Conservation (phyloP, 1,284 basidiomycete species). For the Boletus albobrunnescens region DNA sequence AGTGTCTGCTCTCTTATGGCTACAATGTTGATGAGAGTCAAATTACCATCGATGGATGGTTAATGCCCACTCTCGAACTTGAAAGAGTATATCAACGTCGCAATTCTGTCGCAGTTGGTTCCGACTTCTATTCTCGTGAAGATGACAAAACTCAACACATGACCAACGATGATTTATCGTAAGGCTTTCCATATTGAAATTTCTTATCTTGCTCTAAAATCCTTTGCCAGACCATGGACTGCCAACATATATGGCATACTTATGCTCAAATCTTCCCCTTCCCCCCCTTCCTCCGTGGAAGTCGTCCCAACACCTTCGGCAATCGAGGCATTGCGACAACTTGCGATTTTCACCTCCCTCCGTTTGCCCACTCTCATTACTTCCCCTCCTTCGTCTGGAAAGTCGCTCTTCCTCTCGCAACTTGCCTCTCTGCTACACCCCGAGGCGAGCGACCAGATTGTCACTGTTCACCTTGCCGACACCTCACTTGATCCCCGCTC, state of each 20-base stretch:
- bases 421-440: conserved; percentile 67
- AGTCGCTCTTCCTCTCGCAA: conserved; percentile 78
- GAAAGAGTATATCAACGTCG: conserved; percentile 56
- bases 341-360: conserved; percentile 66
- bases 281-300: conserved; percentile 30
- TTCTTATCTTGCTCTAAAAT: conserved; percentile 1
- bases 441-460: conserved; percentile 52
- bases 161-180: conserved; percentile 52
- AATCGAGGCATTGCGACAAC: conserved; percentile 51
- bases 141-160: conserved; percentile 37
- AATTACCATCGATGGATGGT: conserved; percentile 67
- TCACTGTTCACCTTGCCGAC: conserved; percentile 89
- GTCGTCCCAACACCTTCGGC: conserved; percentile 71
- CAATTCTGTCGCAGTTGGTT: conserved; percentile 41
- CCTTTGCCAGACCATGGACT: conserved; percentile 45
- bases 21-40: conserved; percentile 41
- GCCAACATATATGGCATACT: conserved; percentile 65
- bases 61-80: conserved; percentile 67
- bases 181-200: conserved; percentile 16
- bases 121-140: conserved; percentile 44
- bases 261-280: conserved; percentile 43
- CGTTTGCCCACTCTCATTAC: conserved; percentile 82
- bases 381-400: conserved; percentile 87
- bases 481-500: conserved; percentile 94
- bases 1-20: conserved; percentile 56